These are phyloP conservation scores for Starmera stellimalicola DNA, from an alignment of 1,139 yeast species.

Conservation along the genomic window DNA sequence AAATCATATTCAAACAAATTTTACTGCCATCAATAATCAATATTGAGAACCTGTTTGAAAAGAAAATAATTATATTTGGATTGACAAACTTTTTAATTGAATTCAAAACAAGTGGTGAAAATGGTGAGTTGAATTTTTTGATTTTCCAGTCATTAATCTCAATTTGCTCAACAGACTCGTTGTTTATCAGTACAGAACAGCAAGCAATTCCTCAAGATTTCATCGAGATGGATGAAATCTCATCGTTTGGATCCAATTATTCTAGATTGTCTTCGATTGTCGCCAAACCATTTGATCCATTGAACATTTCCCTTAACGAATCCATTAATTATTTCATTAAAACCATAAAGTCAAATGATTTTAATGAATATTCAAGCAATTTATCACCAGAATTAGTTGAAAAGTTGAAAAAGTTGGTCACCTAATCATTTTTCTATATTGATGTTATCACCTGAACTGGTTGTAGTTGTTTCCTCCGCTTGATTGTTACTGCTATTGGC, in stretches of 20 bases:
- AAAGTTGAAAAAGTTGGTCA: constrained; percentile 23
- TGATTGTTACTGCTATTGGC: not conserved
- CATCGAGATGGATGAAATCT: constrained; percentile 25
- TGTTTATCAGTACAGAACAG: constrained; percentile 9
- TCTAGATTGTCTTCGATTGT: constrained; percentile 63
- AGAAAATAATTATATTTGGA: constrained; percentile 71
- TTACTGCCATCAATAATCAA: constrained; percentile 58
- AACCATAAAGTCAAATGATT: constrained; percentile 20
- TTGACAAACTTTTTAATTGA: constrained; percentile 41
- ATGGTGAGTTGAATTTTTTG: constrained; percentile 34
- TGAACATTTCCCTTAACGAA: constrained; percentile 32
- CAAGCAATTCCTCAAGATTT: constrained; percentile 22
- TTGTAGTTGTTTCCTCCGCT: not conserved
- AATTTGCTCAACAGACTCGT: constrained; percentile 28
- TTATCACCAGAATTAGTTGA: constrained; percentile 29
- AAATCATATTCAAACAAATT: constrained; percentile 53
- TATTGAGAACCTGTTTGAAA: constrained; percentile 61
- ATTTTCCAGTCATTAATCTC: constrained; percentile 45
- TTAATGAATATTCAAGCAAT: constrained; percentile 23
- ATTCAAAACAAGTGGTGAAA: constrained; percentile 30
- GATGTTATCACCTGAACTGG: no score
- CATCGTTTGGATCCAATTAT: constrained; percentile 76
- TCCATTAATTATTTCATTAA: constrained; percentile 27
- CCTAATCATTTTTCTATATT: constrained; percentile 16
- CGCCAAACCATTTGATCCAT: constrained; percentile 59